Percentiles rank a stretch among this genome's conserved stretches.
These are phyloP conservation scores for Guillardia theta DNA, from an alignment of 78 protist genomes.

Conservation along the genomic window DNA sequence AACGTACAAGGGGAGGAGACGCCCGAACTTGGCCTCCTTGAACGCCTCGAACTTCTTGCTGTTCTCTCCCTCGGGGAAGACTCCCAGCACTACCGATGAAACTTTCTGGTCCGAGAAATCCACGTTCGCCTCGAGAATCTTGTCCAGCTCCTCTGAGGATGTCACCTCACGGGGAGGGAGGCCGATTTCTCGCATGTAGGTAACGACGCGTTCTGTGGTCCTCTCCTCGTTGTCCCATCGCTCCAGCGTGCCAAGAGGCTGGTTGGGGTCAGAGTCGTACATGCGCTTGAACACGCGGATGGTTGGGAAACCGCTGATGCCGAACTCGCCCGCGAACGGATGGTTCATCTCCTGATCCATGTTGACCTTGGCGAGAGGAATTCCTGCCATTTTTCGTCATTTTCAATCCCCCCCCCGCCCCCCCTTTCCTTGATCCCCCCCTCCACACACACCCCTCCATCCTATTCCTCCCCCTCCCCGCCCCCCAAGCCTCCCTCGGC, in stretches of 20 bases:
- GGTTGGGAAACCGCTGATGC: background rate
- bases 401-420: too few species aligned
- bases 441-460: too few species aligned
- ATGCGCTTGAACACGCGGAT: background rate
- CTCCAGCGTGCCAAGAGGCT: background rate
- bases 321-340: background rate
- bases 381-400: background rate
- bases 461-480: too few species aligned
- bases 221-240: background rate
- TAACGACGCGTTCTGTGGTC: background rate
- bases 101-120: background rate
- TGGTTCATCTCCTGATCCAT: background rate
- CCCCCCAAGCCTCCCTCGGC: too few species aligned
- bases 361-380: background rate
- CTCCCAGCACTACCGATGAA: background rate
- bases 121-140: background rate
- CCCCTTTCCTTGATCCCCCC: too few species aligned
- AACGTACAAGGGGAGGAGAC: background rate
- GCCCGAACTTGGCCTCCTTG: constrained; percentile 1
- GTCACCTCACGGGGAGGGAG: background rate
- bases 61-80: background rate
- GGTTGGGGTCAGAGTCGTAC: background rate
- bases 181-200: background rate
- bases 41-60: background rate
- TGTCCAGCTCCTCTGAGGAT: background rate